phyloP scores from a whole-genome alignment of 2,329 filamentous ascomycete genomes.

The Sarocladium oryzae region DNA sequence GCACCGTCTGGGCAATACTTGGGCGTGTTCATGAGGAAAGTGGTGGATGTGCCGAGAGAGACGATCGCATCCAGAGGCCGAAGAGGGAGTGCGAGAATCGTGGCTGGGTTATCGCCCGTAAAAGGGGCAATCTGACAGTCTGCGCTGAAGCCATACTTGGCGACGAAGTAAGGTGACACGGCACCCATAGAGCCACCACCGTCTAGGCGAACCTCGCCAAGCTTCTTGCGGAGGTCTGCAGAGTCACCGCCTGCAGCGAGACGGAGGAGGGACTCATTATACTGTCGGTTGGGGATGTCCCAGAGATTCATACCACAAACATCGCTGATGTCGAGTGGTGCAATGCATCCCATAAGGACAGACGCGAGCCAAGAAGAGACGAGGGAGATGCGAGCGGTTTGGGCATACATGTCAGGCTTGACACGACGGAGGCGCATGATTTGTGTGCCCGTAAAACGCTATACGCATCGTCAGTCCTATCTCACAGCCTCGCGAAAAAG shows the following conservation, averaged over 20 bases:
- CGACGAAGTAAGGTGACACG: conserved; percentile 72
- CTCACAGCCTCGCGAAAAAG: neutral
- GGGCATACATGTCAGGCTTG: conserved; percentile 72
- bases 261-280: conserved; percentile 68
- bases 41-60: conserved; percentile 89
- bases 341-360: conserved; percentile 75
- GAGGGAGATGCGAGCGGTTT: conserved; percentile 79
- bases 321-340: conserved; percentile 88
- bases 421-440: conserved; percentile 82
- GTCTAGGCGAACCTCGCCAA: conserved; percentile 74
- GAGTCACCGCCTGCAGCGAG: conserved; percentile 61
- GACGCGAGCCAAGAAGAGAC: conserved; percentile 95
- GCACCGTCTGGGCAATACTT: conserved; percentile 81
- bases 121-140: conserved; percentile 77
- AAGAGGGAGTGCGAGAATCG: conserved; percentile 84
- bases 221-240: conserved; percentile 63
- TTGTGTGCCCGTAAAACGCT: conserved; percentile 96
- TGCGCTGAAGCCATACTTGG: conserved; percentile 67
- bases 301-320: conserved; percentile 96
- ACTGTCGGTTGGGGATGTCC: conserved; percentile 71
- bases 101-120: conserved; percentile 93
- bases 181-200: conserved; percentile 72
- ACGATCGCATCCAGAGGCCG: conserved; percentile 88
- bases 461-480: conserved; percentile 11
- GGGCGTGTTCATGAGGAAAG: conserved; percentile 96